These are phyloP conservation scores for Sodiomyces alkalinus DNA, from an alignment of 2,329 filamentous ascomycete species.

Conservation along the genomic window DNA sequence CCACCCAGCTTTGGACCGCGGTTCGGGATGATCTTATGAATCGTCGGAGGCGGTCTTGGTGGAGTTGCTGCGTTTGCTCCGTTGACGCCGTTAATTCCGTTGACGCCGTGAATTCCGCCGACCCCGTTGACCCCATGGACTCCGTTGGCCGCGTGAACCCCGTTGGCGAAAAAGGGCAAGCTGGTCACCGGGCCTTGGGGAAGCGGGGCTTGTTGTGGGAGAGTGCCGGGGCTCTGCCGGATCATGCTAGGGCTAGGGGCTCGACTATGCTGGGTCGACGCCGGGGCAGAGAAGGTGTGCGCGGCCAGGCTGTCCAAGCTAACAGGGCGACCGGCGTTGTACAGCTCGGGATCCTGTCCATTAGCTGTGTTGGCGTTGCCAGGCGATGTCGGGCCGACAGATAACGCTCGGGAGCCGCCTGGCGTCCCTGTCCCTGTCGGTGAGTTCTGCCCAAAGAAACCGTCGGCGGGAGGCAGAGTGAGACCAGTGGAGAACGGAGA, in stretches of 20 bases:
- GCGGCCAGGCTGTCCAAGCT: conserved; percentile 51
- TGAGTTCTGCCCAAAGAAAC: conserved; percentile 15
- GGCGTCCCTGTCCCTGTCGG: too few species aligned
- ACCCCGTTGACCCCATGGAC: too few species aligned
- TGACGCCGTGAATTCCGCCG: background rate
- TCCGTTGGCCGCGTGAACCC: too few species aligned
- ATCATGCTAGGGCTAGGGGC: conserved; percentile 55
- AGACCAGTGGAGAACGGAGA: conserved; percentile 38
- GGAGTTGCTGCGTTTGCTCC: background rate
- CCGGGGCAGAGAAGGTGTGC: conserved; percentile 55
- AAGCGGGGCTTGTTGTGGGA: conserved; percentile 26
- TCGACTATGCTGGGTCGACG: conserved; percentile 60
- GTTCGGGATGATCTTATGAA: conserved; percentile 69
- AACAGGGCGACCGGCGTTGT: conserved; percentile 39
- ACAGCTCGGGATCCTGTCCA: too few species aligned
- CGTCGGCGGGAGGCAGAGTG: conserved; percentile 24
- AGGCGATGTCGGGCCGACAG: conserved; percentile 49
- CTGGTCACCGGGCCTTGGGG: conserved; percentile 30
- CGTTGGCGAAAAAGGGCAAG: conserved; percentile 28
- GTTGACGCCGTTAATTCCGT: too few species aligned
- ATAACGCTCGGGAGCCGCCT: conserved; percentile 17
- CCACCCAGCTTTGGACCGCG: conserved; percentile 74
- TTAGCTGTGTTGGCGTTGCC: conserved; percentile 40
- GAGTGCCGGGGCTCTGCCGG: conserved; percentile 27
- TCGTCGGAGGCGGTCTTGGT: conserved; percentile 34